Conservation (phyloP, 208 protist genomes). For the Trypanosoma cruzi region DNA sequence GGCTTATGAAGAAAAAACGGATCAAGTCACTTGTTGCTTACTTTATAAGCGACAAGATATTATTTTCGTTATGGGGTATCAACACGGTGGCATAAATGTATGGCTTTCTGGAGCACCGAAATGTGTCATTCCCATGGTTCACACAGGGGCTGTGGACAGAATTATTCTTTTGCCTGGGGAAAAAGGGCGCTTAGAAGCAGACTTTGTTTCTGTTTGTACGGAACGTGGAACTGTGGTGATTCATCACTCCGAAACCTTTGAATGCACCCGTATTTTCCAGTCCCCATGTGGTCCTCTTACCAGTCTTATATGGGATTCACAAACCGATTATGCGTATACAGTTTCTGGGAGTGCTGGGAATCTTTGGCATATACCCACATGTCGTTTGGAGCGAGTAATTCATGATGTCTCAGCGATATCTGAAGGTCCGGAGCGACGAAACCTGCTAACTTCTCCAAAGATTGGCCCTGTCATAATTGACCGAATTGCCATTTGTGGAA, state of each 20-base stretch:
- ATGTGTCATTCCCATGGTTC: slow-evolving; percentile 22
- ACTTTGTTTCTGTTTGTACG: slow-evolving; percentile 65
- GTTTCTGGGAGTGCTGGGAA: slow-evolving; percentile 56
- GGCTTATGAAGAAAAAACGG: slow-evolving; percentile 21
- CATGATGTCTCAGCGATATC: slow-evolving; percentile 1
- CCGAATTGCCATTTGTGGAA: slow-evolving; percentile 21
- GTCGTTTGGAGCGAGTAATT: slow-evolving; percentile 63
- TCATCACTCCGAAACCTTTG: slow-evolving; percentile 46
- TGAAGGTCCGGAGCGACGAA: neutral
- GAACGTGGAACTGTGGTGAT: slow-evolving; percentile 65
- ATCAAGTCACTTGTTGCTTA: slow-evolving; percentile 26
- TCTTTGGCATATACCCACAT: slow-evolving; percentile 82
- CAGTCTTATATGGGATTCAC: slow-evolving; percentile 46
- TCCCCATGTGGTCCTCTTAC: slow-evolving; percentile 72
- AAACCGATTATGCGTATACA: slow-evolving; percentile 55
- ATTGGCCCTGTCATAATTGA: slow-evolving; percentile 23
- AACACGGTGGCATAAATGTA: slow-evolving; percentile 26
- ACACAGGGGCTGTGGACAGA: slow-evolving; percentile 27
- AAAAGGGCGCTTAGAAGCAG: slow-evolving; percentile 36
- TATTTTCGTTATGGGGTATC: slow-evolving; percentile 29
- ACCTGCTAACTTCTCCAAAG: slow-evolving; percentile 16
- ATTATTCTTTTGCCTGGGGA: slow-evolving; percentile 17
- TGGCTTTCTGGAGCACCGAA: slow-evolving; percentile 21
- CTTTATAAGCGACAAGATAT: slow-evolving; percentile 21
- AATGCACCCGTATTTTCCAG: slow-evolving; percentile 53